Evolutionary conservation across 2,329 filamentous ascomycete genomes (phyloP), one percentile per base, ranked within the genome.

Genomic region (Colletotrichum higginsianum): DNA sequence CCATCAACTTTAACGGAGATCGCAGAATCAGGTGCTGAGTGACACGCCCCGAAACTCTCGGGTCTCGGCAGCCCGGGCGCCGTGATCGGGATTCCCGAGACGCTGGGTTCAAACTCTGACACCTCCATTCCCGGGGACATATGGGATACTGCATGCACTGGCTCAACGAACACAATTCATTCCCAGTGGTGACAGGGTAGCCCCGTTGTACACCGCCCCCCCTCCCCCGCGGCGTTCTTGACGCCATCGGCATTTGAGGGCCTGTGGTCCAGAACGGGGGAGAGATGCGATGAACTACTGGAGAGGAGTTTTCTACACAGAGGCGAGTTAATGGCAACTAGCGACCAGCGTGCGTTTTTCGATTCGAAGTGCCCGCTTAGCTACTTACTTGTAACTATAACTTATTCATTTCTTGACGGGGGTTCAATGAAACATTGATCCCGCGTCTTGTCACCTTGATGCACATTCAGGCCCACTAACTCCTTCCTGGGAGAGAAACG

Each of bases 21-120:
- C 23, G 42, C 26, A 4, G 18, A 13, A 16, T n/a, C 9, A 21
- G 30, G 26, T 23, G 18, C 42, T 57, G 63, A 62, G 16, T 13
- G 38, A 49, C 26, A 23, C 64, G 44, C 64, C 23, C 46, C 64
- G 64, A 57, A 40, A 26, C 23, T 53, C 57, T 57, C 68, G 64
- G 56, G 56, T 71, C 55, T 30, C 60, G 18, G 49, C 30, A 18
- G 15, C 21, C 42, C n/a, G 40, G 49, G 9, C 40, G 30, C 47
- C 49, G 47, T 46, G n/a, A 18, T 30, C 18, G n/a, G 46, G 44
- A 4, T 46, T 1, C 38, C 68, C 58, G 68, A 67, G 67, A 62
- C 56, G 21, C 35, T 38, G 52, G 52, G 46, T 49, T 52, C 46
- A 55, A 53, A 53, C 11, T 57, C 44, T 62, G 68, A 42, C 35